Conservation (phyloP, 2,329 filamentous ascomycete species). For the Coniochaeta pulveracea region DNA sequence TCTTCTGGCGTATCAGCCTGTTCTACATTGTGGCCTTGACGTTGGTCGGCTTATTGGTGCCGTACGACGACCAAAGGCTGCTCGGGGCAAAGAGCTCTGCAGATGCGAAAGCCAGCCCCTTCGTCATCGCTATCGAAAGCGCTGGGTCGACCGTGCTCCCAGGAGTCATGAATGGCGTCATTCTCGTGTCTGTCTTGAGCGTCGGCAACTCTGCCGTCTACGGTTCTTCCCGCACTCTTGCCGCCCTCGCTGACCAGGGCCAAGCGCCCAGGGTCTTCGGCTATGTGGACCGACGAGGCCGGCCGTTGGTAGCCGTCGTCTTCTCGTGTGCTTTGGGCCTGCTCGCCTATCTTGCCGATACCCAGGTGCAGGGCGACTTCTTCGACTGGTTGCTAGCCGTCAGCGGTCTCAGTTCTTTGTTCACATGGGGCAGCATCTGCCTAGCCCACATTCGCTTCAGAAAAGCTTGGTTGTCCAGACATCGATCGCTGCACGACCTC, state of each 20-base stretch:
- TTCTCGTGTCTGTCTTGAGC: conserved; percentile 45
- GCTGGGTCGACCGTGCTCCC: conserved; percentile 40
- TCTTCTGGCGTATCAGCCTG: conserved; percentile 45
- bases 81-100: conserved; percentile 33
- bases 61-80: conserved; percentile 32
- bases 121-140: conserved; percentile 45
- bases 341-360: conserved; percentile 36
- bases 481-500: conserved; percentile 55
- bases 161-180: conserved; percentile 47
- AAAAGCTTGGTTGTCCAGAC: conserved; percentile 46
- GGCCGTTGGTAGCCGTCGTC: conserved; percentile 39
- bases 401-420: conserved; percentile 52
- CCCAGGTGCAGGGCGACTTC: conserved; percentile 30
- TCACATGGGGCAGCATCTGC: conserved; percentile 61
- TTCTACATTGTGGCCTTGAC: conserved; percentile 43
- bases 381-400: conserved; percentile 58
- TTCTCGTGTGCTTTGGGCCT: conserved; percentile 35
- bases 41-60: conserved; percentile 38
- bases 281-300: conserved; percentile 46
- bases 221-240: conserved; percentile 46
- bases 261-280: conserved; percentile 45
- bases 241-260: conserved; percentile 46
- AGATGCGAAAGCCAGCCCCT: conserved; percentile 37
- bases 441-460: conserved; percentile 60
- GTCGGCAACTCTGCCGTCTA: conserved; percentile 49